A percentile compares a stretch with the other conserved stretches of the same genome.
These are phyloP conservation scores for Populus hybrid DNA, from an alignment of 441 rosid species.

Conservation along the genomic window DNA sequence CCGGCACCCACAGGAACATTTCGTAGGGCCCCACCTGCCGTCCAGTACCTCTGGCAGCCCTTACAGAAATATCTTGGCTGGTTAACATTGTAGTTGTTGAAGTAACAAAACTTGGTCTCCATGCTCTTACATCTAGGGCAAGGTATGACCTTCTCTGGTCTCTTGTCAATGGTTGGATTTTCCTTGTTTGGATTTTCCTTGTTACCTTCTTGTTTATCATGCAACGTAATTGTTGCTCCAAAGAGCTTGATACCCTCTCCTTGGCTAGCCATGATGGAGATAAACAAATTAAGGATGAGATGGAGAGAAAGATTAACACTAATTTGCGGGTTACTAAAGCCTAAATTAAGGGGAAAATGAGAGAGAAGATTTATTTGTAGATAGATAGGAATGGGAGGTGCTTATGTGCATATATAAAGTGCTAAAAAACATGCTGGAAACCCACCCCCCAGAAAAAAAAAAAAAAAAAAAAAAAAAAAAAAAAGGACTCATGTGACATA, in stretches of 20 bases:
- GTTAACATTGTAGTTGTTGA: slow-evolving; percentile 91
- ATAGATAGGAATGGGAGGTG: slow-evolving; percentile 10
- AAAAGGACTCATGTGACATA: slow-evolving; percentile 2
- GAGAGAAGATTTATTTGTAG: slow-evolving; percentile 2
- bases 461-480: neutral
- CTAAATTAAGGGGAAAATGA: neutral
- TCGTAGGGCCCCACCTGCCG: slow-evolving; percentile 90
- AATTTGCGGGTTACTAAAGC: neutral
- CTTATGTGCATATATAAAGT: neutral
- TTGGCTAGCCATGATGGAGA: slow-evolving; percentile 37
- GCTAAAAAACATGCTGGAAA: neutral
- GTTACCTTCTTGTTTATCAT: slow-evolving; percentile 35
- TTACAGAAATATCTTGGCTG: slow-evolving; percentile 92
- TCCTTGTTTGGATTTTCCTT: slow-evolving; percentile 34
- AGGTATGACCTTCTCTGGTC: slow-evolving; percentile 81
- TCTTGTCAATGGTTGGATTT: slow-evolving; percentile 40
- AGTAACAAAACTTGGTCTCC: slow-evolving; percentile 96
- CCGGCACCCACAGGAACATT: slow-evolving; percentile 94
- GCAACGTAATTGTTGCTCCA: slow-evolving; percentile 64
- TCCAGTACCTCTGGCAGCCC: slow-evolving; percentile 97
- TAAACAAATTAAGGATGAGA: slow-evolving; percentile 4
- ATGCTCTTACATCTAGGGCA: slow-evolving; percentile 93
- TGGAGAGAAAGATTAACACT: neutral
- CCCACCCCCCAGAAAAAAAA: neutral
- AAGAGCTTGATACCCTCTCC: slow-evolving; percentile 81